Evolutionary conservation across 768 basidiomycete species (phyloP).

Genomic region (Phlebiopsis flavidoalba): DNA sequence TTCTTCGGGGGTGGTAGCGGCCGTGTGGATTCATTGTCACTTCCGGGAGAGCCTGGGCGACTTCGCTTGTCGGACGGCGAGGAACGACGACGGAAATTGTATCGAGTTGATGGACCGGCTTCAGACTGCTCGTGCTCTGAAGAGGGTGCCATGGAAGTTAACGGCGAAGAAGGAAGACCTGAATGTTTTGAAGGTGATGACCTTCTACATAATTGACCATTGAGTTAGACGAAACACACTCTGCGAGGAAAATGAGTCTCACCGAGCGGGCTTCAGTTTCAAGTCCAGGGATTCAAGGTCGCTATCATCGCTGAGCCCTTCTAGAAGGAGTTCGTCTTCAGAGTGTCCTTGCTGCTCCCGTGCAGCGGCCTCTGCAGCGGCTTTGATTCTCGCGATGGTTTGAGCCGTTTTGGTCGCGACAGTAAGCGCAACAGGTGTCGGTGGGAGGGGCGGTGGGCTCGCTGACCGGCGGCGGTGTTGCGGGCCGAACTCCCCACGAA

Average conservation of each 20-base stretch:
- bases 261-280: background rate
- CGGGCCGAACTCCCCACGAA: slow-evolving; percentile 15
- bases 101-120: slow-evolving; percentile 10
- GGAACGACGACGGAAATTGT: slow-evolving; percentile 18
- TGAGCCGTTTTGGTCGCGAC: slow-evolving; percentile 42
- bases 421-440: slow-evolving; percentile 29
- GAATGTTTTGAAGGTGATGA: background rate
- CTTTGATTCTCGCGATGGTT: slow-evolving; percentile 63
- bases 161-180: background rate
- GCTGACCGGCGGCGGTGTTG: slow-evolving; percentile 20
- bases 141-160: background rate
- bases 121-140: background rate
- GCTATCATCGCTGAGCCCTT: background rate
- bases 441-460: slow-evolving; percentile 19
- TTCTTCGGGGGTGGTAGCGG: slow-evolving; percentile 7
- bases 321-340: slow-evolving; percentile 35
- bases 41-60: slow-evolving; percentile 4
- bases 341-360: slow-evolving; percentile 33
- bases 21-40: background rate
- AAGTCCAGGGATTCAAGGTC: background rate
- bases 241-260: background rate
- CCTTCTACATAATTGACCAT: background rate
- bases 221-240: background rate
- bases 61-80: background rate
- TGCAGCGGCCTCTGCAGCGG: slow-evolving; percentile 39